Evolutionary conservation across 805 yeast species (phyloP), one percentile per base, ranked within the genome.

Genomic region (Pichia manshurica): DNA sequence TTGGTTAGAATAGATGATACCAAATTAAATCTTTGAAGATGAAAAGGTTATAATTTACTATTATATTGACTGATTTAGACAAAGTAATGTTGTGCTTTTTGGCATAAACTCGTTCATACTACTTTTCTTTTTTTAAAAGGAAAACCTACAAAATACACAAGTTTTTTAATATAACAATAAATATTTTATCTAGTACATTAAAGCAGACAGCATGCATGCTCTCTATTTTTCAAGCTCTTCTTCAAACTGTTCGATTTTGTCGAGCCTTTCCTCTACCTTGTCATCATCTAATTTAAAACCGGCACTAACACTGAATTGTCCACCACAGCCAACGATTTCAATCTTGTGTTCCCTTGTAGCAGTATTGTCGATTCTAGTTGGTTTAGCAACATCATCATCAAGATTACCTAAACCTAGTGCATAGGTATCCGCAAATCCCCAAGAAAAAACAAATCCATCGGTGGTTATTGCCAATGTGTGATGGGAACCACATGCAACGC

Each of bases 391-490:
- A 63, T 93, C 98, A 41, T 78, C 87, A 41, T 87, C 96, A 33
- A 86, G 82, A 44, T 63, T 63, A 7, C 99, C 99, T 50, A 89
- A 81, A 12, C 99, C 99, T 29, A 91, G 82, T 17, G 96, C 99
- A 66, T 88, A 93, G 1, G 96, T 90, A 56, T 91, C 98, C 39
- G 95, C 97, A 63, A 90, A 93, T 1, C 99, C 99, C 99, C 99
- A 93, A 1, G 97, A 79, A 69, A 81, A 93, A 1, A 81, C 86
- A 44, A 86, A 70, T 13, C 99, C 99, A 57, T 87, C 88, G 20
- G 73, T 77, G 3, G 95, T 79, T 5, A 90, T 75, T 1, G 96
- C 97, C 47, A 93, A 68, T 2, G 95, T 84, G 63, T 93, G 99
- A 59, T 93, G 98, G 1, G 96, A 83, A 1, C 99, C 99, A 33